Evolutionary conservation across 164 flowering plant genomes (phyloP).

Genomic region (Umbellularia californica): DNA sequence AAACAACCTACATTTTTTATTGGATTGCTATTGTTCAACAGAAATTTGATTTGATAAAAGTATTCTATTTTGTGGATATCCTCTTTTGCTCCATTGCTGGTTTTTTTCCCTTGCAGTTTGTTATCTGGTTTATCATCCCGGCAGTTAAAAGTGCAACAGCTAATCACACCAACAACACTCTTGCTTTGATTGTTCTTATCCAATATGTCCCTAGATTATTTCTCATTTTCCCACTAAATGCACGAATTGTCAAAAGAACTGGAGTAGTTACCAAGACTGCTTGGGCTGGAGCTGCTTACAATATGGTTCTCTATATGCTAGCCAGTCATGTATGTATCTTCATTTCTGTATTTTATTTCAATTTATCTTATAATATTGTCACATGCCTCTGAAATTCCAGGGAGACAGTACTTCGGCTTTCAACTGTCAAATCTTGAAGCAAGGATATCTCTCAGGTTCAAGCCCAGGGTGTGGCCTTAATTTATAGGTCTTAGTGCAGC

Average conservation of each 20-base stretch:
- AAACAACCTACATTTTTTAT: background rate
- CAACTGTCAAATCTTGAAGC: too few species aligned
- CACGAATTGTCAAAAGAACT: constrained; percentile 68
- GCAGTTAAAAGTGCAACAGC: constrained; percentile 32
- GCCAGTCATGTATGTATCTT: constrained; percentile 70
- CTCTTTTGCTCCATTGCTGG: background rate
- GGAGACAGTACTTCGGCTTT: background rate
- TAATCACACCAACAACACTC: constrained; percentile 61
- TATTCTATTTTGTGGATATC: background rate
- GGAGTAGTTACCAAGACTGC: constrained; percentile 85
- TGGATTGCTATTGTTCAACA: background rate
- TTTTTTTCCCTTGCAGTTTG: constrained; percentile 44
- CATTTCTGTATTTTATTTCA: background rate
- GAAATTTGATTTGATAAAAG: background rate
- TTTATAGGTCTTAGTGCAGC: too few species aligned
- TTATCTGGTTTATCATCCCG: constrained; percentile 69
- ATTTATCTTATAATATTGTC: background rate
- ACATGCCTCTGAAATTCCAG: background rate
- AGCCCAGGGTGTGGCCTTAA: too few species aligned
- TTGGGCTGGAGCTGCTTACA: constrained; percentile 94
- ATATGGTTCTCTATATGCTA: constrained; percentile 72
- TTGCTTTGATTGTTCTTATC: constrained; percentile 73
- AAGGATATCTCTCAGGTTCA: too few species aligned
- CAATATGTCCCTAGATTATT: constrained; percentile 85
- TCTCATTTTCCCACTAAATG: constrained; percentile 75